Conservation (phyloP, 208 protist genomes). For the Lotmaria passim region DNA sequence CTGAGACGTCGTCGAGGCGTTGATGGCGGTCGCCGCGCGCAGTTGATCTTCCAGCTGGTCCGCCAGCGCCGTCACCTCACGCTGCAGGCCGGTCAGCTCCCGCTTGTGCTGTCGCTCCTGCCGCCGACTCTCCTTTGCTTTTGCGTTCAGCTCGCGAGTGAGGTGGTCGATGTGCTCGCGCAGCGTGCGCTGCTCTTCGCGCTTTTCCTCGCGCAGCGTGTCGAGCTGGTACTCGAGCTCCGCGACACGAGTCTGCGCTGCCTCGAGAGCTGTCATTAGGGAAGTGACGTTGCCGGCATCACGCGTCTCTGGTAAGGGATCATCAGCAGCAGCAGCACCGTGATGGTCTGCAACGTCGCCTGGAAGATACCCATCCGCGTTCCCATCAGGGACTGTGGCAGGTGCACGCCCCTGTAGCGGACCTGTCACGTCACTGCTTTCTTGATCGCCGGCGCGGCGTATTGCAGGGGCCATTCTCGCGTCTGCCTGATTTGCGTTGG, state of each 20-base stretch:
- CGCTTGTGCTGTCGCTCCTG: constrained; percentile 40
- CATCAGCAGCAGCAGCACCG: too few relatives aligned
- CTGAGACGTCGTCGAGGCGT: neutral
- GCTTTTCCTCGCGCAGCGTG: constrained; percentile 32
- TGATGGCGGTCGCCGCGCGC: constrained; percentile 1
- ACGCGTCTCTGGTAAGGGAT: neutral
- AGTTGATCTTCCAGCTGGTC: constrained; percentile 47
- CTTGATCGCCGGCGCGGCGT: too few relatives aligned
- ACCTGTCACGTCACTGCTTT: too few relatives aligned
- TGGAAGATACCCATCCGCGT: neutral
- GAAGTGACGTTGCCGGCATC: neutral
- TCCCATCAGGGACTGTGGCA: too few relatives aligned
- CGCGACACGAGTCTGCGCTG: constrained; percentile 18
- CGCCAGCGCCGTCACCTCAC: constrained; percentile 46
- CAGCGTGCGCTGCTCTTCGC: constrained; percentile 34
- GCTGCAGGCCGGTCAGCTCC: constrained; percentile 45
- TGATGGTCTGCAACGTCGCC: neutral
- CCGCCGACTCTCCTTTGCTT: constrained; percentile 18
- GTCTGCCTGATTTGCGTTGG: too few relatives aligned
- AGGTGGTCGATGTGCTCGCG: constrained; percentile 51
- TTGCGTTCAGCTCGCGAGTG: constrained; percentile 34
- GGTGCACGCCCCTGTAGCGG: too few relatives aligned
- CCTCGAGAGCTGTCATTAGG: neutral
- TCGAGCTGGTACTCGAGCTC: constrained; percentile 49
- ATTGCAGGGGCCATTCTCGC: too few relatives aligned